Percentiles rank a stretch among this genome's conserved stretches.
Evolutionary conservation across 352 stramenopile species (phyloP).

Genomic region (Bremia lactucae): DNA sequence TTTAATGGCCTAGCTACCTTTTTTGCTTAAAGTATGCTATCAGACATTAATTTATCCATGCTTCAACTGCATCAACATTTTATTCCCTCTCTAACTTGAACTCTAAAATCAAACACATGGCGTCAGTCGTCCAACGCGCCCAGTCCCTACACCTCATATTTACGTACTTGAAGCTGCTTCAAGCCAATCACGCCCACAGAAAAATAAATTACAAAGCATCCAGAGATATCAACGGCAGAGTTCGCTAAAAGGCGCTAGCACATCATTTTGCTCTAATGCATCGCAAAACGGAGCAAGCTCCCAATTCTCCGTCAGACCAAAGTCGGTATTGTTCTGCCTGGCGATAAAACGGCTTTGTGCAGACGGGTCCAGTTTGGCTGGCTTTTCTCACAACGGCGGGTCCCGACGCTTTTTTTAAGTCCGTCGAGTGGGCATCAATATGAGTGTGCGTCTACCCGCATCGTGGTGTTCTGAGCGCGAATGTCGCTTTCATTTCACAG

Average conservation of each 20-base stretch:
- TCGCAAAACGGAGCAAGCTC: neutral
- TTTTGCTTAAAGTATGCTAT: too few relatives aligned
- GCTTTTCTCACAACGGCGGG: slow-evolving; percentile 17
- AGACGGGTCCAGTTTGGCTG: slow-evolving; percentile 1
- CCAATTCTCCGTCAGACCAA: neutral
- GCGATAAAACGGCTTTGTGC: slow-evolving; percentile 2
- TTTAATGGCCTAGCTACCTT: too few relatives aligned
- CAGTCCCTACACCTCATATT: slow-evolving; percentile 1
- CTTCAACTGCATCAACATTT: too few relatives aligned
- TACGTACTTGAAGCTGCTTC: slow-evolving; percentile 15
- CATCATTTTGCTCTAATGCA: too few relatives aligned
- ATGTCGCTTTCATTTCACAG: too few relatives aligned
- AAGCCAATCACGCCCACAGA: slow-evolving; percentile 15
- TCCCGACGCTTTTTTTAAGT: slow-evolving; percentile 6
- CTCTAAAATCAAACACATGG: too few relatives aligned
- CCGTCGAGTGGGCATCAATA: too few relatives aligned
- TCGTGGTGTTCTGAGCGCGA: neutral
- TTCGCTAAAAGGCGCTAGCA: slow-evolving; percentile 5
- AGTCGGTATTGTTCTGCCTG: slow-evolving; percentile 12
- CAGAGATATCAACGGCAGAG: slow-evolving; percentile 5
- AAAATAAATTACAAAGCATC: slow-evolving; percentile 17
- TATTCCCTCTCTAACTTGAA: too few relatives aligned
- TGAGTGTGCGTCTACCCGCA: slow-evolving; percentile 1
- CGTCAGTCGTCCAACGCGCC: too few relatives aligned
- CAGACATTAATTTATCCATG: too few relatives aligned